Conservation (phyloP, 2,329 filamentous ascomycete genomes). For the Fusarium lateritium region DNA sequence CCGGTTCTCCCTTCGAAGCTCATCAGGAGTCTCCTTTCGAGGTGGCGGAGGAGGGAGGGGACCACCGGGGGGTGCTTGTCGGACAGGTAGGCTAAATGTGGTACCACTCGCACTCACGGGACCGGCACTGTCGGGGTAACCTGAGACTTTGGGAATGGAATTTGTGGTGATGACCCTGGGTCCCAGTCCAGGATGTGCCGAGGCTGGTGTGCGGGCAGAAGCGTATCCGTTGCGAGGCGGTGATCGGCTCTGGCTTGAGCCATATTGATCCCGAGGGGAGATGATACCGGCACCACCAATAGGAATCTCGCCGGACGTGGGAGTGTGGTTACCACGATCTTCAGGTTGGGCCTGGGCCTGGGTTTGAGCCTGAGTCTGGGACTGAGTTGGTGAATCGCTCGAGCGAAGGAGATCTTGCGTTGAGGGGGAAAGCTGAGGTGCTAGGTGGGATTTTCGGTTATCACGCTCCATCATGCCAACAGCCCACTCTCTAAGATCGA, state of each 20-base stretch:
- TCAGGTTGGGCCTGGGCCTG: constrained; percentile 56
- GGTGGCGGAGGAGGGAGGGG: constrained; percentile 73
- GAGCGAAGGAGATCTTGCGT: constrained; percentile 82
- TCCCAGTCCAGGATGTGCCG: constrained; percentile 67
- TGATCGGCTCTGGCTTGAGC: constrained; percentile 63
- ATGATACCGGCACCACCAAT: constrained; percentile 71
- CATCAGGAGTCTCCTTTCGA: constrained; percentile 69
- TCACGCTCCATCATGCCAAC: constrained; percentile 93
- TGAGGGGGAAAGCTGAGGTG: constrained; percentile 82
- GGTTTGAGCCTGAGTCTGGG: constrained; percentile 59
- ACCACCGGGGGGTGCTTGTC: constrained; percentile 72
- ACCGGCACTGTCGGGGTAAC: constrained; percentile 56
- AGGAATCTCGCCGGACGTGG: constrained; percentile 81
- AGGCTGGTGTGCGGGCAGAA: constrained; percentile 59
- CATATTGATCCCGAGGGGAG: constrained; percentile 66
- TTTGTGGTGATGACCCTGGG: constrained; percentile 66
- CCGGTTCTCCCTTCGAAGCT: constrained; percentile 66
- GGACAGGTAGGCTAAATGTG: constrained; percentile 75
- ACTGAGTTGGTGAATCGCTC: constrained; percentile 69
- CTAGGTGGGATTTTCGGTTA: constrained; percentile 94
- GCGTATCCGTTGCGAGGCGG: constrained; percentile 65
- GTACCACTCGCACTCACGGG: constrained; percentile 62
- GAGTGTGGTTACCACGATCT: constrained; percentile 68
- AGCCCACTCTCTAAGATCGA: constrained; percentile 94
- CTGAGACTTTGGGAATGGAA: constrained; percentile 65